phyloP scores from a whole-genome alignment of 140 eudicot species.

The Senecio squalidus region DNA sequence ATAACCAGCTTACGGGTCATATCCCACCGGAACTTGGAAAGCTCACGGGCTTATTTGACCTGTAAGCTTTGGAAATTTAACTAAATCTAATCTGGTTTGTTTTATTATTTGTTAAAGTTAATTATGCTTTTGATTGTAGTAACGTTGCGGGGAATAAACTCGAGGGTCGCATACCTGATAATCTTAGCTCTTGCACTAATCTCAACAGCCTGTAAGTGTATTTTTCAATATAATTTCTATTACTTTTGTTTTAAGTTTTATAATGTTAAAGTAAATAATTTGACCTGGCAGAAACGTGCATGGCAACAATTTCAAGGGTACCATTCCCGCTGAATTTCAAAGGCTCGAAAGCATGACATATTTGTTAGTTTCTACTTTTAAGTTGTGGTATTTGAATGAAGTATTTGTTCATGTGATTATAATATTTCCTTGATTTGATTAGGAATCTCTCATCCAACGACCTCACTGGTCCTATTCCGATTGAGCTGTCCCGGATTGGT shows the following conservation, averaged over 20 bases:
- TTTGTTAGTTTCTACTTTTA: slow-evolving; percentile 47
- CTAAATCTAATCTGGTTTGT: neutral
- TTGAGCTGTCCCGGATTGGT: slow-evolving; percentile 86
- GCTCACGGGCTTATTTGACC: slow-evolving; percentile 87
- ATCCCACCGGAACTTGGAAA: slow-evolving; percentile 94
- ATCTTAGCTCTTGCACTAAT: slow-evolving; percentile 92
- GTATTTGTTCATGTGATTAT: neutral
- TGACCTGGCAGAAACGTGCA: slow-evolving; percentile 58
- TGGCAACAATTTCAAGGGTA: slow-evolving; percentile 88
- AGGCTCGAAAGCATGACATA: slow-evolving; percentile 97
- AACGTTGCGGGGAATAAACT: slow-evolving; percentile 86
- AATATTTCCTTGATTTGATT: neutral
- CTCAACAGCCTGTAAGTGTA: slow-evolving; percentile 92
- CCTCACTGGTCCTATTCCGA: slow-evolving; percentile 81
- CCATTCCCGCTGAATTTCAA: slow-evolving; percentile 74
- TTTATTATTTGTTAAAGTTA: neutral
- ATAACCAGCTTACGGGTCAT: slow-evolving; percentile 74
- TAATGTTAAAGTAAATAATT: neutral
- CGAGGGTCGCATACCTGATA: slow-evolving; percentile 78
- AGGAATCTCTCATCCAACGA: slow-evolving; percentile 91
- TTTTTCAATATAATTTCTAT: neutral
- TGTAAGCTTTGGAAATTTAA: slow-evolving; percentile 37
- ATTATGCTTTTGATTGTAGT: slow-evolving; percentile 30
- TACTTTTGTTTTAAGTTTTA: neutral
- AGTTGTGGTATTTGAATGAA: neutral